phyloP scores from a whole-genome alignment of 2,329 filamentous ascomycete genomes.

The Exophiala mesophila region DNA sequence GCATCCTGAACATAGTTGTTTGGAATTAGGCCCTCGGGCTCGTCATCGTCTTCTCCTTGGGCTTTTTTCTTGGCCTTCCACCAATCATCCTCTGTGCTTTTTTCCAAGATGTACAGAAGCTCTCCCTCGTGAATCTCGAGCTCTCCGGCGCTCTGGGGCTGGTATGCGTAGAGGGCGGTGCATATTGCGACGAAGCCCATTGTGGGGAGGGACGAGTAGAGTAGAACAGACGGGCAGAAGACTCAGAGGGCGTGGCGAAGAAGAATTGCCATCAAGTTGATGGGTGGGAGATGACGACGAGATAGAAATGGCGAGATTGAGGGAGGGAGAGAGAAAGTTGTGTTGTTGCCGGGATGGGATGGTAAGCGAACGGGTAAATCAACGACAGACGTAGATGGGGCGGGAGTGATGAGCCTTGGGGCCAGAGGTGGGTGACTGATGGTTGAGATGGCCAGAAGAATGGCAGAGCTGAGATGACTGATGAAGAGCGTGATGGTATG shows the following conservation, averaged over 20 bases:
- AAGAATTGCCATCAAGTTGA: conserved; percentile 16
- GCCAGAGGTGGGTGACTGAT: no score
- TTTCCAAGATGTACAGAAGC: conserved; percentile 81
- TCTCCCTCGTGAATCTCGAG: conserved; percentile 80
- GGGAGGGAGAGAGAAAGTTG: neutral
- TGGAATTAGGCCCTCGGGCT: conserved; percentile 83
- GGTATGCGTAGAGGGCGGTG: conserved; percentile 88
- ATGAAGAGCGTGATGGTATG: no score
- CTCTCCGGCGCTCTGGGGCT: conserved; percentile 79
- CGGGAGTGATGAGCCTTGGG: no score
- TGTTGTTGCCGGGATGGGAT: neutral
- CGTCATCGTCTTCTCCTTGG: conserved; percentile 75
- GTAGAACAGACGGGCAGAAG: conserved; percentile 1
- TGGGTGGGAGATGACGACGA: neutral
- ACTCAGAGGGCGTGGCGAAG: conserved; percentile 4
- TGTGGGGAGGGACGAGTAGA: conserved; percentile 15
- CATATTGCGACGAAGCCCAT: conserved; percentile 95
- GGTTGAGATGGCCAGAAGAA: no score
- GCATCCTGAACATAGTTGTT: conserved; percentile 93
- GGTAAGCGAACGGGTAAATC: neutral
- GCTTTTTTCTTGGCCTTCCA: conserved; percentile 96
- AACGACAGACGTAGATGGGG: no score
- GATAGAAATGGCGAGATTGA: neutral
- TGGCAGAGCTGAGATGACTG: no score
- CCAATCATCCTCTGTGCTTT: conserved; percentile 76